Base-by-base conservation (phyloP, 2,329 filamentous ascomycete genomes). In the Ustilaginoidea virens region DNA sequence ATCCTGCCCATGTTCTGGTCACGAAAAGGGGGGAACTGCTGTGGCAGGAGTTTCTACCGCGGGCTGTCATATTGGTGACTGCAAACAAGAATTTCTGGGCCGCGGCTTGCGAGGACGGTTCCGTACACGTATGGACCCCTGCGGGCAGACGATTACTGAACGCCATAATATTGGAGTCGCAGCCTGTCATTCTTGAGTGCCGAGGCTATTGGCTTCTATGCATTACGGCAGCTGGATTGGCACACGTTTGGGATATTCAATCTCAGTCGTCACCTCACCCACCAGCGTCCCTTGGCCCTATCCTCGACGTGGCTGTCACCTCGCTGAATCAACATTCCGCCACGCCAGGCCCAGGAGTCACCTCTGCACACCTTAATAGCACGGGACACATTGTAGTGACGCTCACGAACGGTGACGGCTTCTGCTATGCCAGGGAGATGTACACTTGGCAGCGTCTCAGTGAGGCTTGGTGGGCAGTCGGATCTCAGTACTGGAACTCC, bases 401-500 rank as follows among this genome's bases (percentile, higher is more conserved):
- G 0, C 65, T 98, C 34, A 90, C 79, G 15, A 96, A 94, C 42
- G 90, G 90, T 13, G 87, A 98, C 43, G 90, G 90, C 2, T 98
- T 85, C 53, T 76, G 76, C 30, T 98, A 98, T 53, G 81, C 81
- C 2, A 70, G 79, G 1, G 66, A 68, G 12, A 80, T 98, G 77
- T 87, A 74, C 51, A 71, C 75, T 6, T 98, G 90, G 90, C 87
- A 96, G 52, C 74, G 86, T 7, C 63, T 98, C n/a, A 92, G 85
- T 2, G 92, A 98, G 49, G 70, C 82, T 2, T 98, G 90, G 90
- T 98, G 90, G 85, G 87, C 87, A 0, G 85, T 96, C 0, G 86
- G 86, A 12, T 92, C 82, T 41, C 90, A 98, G 49, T 98, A 98
- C 51, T 98, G 90, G 92, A 96, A 98, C 52, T 92, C 85, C 1